These are phyloP conservation scores for Penicillium sp. DNA, from an alignment of 2,329 filamentous ascomycete species.

Conservation along the genomic window DNA sequence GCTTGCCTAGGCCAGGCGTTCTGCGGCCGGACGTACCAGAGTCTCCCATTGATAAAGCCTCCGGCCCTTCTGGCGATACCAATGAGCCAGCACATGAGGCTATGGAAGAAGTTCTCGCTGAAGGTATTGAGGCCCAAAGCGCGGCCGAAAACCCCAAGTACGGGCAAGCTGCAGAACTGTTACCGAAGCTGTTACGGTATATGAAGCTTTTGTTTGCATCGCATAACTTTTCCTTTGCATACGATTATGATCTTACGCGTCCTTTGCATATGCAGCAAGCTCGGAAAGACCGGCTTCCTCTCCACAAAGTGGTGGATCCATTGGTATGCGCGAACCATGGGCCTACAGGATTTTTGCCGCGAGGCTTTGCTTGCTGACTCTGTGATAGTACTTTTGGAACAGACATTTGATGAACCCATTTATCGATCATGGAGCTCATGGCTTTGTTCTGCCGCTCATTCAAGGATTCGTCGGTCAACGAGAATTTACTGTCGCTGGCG, in stretches of 20 bases:
- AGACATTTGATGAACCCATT: conserved; percentile 69
- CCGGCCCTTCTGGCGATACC: conserved; percentile 6
- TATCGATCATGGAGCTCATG: conserved; percentile 66
- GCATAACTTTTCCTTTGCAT: conserved; percentile 89
- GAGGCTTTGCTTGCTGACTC: conserved; percentile 6
- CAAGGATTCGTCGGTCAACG: conserved; percentile 92
- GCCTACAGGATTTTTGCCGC: background rate
- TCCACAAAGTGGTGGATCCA: conserved; percentile 70
- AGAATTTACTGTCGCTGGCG: conserved; percentile 66
- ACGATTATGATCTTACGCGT: conserved; percentile 86
- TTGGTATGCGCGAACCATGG: conserved; percentile 42
- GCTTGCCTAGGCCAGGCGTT: conserved; percentile 66
- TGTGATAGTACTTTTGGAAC: conserved; percentile 80
- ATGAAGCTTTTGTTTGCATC: conserved; percentile 81
- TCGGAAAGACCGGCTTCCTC: conserved; percentile 51
- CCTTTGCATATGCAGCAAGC: conserved; percentile 47
- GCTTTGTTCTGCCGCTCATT: conserved; percentile 74
- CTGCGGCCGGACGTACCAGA: conserved; percentile 49
- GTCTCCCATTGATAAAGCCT: conserved; percentile 26
- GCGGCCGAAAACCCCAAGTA: conserved; percentile 14
- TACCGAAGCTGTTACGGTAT: conserved; percentile 81
- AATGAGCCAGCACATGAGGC: conserved; percentile 11
- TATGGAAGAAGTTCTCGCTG: conserved; percentile 5
- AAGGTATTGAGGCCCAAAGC: conserved; percentile 7
- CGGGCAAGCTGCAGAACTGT: conserved; percentile 54